These are phyloP conservation scores for Purpureocillium lavendulum DNA, from an alignment of 2,329 filamentous ascomycete species.

Conservation along the genomic window DNA sequence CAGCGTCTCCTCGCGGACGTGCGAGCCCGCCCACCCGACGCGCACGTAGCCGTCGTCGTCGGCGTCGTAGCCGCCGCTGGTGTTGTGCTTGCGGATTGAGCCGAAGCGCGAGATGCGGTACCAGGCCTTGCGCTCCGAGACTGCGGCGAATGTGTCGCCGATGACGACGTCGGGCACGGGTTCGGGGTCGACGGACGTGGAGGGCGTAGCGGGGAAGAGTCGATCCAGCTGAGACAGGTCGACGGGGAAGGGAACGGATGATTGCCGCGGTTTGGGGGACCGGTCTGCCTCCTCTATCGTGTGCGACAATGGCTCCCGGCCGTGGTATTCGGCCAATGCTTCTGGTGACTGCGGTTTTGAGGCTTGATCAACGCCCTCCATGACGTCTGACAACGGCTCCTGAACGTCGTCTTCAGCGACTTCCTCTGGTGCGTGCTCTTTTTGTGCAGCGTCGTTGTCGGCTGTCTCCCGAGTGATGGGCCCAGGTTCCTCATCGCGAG, in stretches of 20 bases:
- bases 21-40: constrained; percentile 49
- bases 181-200: constrained; percentile 19
- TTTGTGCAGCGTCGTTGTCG: too few relatives aligned
- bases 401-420: too few relatives aligned
- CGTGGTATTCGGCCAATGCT: too few relatives aligned
- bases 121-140: constrained; percentile 55
- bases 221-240: constrained; percentile 23
- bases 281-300: too few relatives aligned
- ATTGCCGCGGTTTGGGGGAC: too few relatives aligned
- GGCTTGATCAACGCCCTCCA: too few relatives aligned
- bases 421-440: background rate
- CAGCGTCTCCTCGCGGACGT: constrained; percentile 43
- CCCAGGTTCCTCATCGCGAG: background rate
- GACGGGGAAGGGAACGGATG: constrained; percentile 16
- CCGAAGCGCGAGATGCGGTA: constrained; percentile 55
- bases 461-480: too few relatives aligned
- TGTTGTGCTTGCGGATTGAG: constrained; percentile 47
- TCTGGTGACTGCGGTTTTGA: background rate
- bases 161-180: constrained; percentile 37
- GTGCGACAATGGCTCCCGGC: too few relatives aligned
- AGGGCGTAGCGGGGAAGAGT: constrained; percentile 20
- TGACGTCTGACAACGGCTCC: too few relatives aligned
- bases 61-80: constrained; percentile 31
- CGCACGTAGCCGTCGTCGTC: constrained; percentile 53
- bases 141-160: constrained; percentile 42